Base-by-base conservation (phyloP, 2,329 filamentous ascomycete species). In the Lecanoromycetidae sp. region DNA sequence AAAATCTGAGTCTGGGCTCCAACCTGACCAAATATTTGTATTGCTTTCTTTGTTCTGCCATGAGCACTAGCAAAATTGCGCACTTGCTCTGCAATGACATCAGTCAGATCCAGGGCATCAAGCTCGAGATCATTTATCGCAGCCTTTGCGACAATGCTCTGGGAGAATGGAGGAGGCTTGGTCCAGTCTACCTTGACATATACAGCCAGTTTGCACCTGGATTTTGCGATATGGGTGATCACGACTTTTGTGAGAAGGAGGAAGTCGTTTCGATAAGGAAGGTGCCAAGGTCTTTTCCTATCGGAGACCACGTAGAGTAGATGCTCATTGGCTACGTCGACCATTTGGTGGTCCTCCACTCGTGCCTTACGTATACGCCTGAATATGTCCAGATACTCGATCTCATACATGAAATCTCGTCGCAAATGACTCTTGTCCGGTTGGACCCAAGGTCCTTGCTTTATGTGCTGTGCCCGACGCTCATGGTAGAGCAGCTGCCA, bases 401-500 rank as follows among this genome's bases (percentile, higher is more conserved):
- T 83, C 52, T 82, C 78, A 66, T 93, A 94, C 46, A 79, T 73
- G 57, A 96, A 93, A 48, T 87, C 79, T 44, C 91, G 76, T 56
- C 77, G 77, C 70, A 91, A 77, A 39, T 77, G 76, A 1, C 79
- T 79, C 33, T 80, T 74, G 49, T 88, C 84, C 5, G 77, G 70
- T 5, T 80, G 71, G 15, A 73, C 70, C 91, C 91, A 98, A 0
- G 90, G 86, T 0, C 85, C 84, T 64, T 95, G 88, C 2, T 82
- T 79, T 52, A 95, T 87, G 72, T 69, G 66, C 61, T 81, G 77
- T 12, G 84, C 86, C 57, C 80, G 76, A 43, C 84, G 76, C 61
- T 94, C 87, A 60, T 86, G 82, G 61, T 95, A 90, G 25, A 96
- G 71, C 58, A 90, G 80, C 57, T 91, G 87, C 66, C 95, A 98